Evolutionary conservation across 305 asterid species (phyloP).

Genomic region (Fraxinus angustifolia): DNA sequence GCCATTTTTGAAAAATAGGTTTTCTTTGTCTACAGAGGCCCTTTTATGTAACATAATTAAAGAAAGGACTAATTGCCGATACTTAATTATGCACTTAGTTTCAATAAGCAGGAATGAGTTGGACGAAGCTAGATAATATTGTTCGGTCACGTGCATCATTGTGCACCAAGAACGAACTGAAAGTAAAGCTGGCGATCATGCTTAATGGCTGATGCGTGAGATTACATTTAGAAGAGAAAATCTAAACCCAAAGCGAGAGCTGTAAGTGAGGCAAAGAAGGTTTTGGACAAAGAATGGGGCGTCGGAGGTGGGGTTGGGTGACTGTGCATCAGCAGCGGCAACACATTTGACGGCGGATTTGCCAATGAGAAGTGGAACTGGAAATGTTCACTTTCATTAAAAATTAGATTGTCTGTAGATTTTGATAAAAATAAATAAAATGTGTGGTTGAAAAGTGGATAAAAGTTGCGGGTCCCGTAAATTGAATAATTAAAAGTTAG

Average conservation of each 20-base stretch:
- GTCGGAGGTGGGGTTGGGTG: conserved; percentile 7
- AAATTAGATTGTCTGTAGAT: not conserved
- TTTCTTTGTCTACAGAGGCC: not conserved
- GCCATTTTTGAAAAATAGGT: not conserved
- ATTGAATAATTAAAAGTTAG: no score
- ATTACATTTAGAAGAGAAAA: not conserved
- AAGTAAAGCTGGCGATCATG: not conserved
- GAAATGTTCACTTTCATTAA: not conserved
- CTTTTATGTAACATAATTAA: not conserved
- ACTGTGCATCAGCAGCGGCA: not conserved
- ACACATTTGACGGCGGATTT: not conserved
- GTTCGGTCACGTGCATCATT: not conserved
- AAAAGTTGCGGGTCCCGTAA: no score
- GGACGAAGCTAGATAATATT: not conserved
- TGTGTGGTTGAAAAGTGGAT: no score
- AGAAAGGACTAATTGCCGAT: not conserved
- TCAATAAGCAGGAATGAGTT: no score
- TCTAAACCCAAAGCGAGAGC: conserved; percentile 1
- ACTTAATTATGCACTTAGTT: not conserved
- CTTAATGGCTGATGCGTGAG: not conserved
- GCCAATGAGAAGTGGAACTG: not conserved
- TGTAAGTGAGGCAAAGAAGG: not conserved
- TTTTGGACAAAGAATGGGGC: not conserved
- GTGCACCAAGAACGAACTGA: not conserved
- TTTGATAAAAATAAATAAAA: no score